Evolutionary conservation across 768 basidiomycete genomes (phyloP), one percentile per base, ranked within the genome.

Genomic region (Pisolithus tinctorius): DNA sequence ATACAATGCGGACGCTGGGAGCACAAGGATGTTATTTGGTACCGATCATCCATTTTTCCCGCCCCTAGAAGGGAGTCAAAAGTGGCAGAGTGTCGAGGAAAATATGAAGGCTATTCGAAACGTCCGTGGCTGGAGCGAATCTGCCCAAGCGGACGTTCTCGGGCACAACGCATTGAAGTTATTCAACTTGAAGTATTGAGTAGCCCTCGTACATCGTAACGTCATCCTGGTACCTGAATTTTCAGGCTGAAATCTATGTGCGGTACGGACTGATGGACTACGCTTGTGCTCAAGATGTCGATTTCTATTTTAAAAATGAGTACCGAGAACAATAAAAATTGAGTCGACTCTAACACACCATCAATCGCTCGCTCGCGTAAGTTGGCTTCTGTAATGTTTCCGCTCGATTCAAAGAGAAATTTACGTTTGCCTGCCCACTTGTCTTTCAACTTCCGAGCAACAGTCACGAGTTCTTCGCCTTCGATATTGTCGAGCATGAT

Each of bases 241-340:
- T 98, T 98, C 61, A 99, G 76, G 61, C 93, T 96, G 67, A 94
- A 99, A 67, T 98, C 96, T 55, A 98, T 84, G 63, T 96, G 93
- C 58, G 82, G 90, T 25, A 90, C 91, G 1, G 88, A 90, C 68
- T 97, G 91, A 59, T 94, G 93, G 25, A 93, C 88, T 8, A 76
- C 80, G 54, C 90, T 93, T 39, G 92, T 93, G 71, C 93, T 88
- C 67, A 96, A 60, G 61, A 98, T 94, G 66, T 99, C 96, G 59
- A 99, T 86, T 63, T 93, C 94, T 94, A 42, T 8, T 42, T 23
- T 1, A 10, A 17, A 0, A 10, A 26, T 42, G 11, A 42, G 43
- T 17, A 27, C 43, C 14, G 13, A 45, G 9, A 10, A 7, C 25
- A 45, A 45, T 29, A n/a, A 26, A 45, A 30, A 14, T 17, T 27